Base-by-base conservation (phyloP, 306 rosid genomes). In the Betula pendula region DNA sequence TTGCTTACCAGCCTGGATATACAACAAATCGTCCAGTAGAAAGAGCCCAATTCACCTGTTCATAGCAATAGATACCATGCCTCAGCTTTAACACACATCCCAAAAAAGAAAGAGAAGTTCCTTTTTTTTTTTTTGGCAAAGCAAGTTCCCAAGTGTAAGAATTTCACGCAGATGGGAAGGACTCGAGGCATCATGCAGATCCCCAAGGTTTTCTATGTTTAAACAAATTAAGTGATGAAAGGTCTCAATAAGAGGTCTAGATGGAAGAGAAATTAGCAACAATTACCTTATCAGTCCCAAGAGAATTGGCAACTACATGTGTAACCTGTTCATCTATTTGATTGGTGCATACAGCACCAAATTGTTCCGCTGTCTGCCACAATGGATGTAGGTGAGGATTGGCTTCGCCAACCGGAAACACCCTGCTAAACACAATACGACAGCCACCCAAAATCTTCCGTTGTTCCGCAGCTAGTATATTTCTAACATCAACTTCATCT, bases 291-390 rank as follows among this genome's bases (percentile, higher is more conserved):
- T 96, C 98, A 68, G 99, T 96, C 81, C 99, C 99, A 29, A 79
- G 93, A 53, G 90, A 83, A 87, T 87, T 84, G 73, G 98, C 99
- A 72, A 92, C 99, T 29, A 96, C 97, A 81, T 96, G 99, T 78
- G 99, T 96, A 76, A 96, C 97, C 90, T 91, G 94, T 1, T 96
- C 96, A 74, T 92, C 98, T 76, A 96, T 81, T 77, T 91, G 88
- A 85, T 82, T 92, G 44, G 89, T 84, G 85, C 99, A 96, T 50
- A 86, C 88, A 52, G 99, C 99, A 73, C 99, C 99, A 75, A 96
- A 96, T 81, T 96, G 98, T 75, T 96, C 97, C 22, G 99, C 99
- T 79, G 94, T 89, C 85, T 92, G 97, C 99, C 99, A 96, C 81
- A 92, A 35, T 2, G 96, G 98, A 78, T 96, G 97, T 38, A 91